Evolutionary conservation across 2,329 filamentous ascomycete species (phyloP).

Genomic region (Exophiala dermatitidis): DNA sequence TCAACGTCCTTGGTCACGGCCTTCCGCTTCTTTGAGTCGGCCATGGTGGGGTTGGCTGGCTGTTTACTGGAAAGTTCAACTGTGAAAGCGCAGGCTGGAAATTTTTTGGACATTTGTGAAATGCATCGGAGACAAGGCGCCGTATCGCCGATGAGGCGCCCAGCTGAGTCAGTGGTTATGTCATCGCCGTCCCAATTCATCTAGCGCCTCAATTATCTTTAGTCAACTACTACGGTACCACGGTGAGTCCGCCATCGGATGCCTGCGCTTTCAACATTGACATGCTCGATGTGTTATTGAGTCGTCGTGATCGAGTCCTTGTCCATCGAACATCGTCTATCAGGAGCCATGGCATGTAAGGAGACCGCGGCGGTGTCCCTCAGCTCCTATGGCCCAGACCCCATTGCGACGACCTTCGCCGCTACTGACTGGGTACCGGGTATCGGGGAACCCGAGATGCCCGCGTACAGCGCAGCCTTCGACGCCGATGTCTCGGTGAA

Average conservation of each 20-base stretch:
- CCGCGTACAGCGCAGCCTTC: slow-evolving; percentile 20
- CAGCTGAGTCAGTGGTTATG: background rate
- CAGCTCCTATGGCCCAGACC: slow-evolving; percentile 9
- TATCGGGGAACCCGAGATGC: slow-evolving; percentile 11
- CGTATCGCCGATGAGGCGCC: background rate
- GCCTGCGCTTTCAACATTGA: background rate
- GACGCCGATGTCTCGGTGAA: slow-evolving; percentile 31
- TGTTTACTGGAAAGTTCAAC: background rate
- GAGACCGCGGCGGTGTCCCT: background rate
- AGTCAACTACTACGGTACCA: no score
- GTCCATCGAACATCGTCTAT: no score
- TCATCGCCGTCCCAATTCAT: background rate
- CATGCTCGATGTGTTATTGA: background rate
- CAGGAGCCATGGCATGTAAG: background rate
- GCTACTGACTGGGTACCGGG: slow-evolving; percentile 14
- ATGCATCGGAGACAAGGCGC: background rate
- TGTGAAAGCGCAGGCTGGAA: slow-evolving; percentile 1
- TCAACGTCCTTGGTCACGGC: slow-evolving; percentile 50
- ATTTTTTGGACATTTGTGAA: background rate
- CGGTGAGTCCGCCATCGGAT: background rate
- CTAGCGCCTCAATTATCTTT: background rate
- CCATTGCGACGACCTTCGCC: slow-evolving; percentile 16
- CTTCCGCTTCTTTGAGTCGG: slow-evolving; percentile 54
- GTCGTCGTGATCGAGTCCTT: no score
- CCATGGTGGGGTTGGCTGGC: slow-evolving; percentile 11